phyloP scores from a whole-genome alignment of 371 early-diverging fungal genomes.

The Apophysomyces sp. region DNA sequence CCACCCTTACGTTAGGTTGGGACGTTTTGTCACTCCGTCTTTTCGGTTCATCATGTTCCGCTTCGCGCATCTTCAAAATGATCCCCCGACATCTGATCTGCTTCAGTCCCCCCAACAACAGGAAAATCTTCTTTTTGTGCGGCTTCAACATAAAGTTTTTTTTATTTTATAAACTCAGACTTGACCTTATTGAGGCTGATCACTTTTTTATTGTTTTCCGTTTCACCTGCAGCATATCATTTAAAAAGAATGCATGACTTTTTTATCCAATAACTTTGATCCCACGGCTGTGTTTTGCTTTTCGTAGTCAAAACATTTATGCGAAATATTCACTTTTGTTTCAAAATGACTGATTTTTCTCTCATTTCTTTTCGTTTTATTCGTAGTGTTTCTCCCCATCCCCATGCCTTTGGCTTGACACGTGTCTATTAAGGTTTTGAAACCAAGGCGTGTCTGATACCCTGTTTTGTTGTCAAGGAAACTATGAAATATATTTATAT shows the following conservation, averaged over 20 bases:
- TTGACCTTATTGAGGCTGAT: neutral
- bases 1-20: neutral
- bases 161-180: too few species aligned
- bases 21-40: neutral
- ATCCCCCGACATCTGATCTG: neutral
- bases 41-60: neutral
- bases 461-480: too few species aligned
- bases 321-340: neutral
- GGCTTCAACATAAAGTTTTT: too few species aligned
- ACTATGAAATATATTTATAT: too few species aligned
- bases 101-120: too few species aligned
- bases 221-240: constrained; percentile 2
- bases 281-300: neutral
- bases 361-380: neutral
- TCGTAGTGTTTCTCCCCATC: neutral
- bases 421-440: neutral
- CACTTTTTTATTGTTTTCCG: neutral
- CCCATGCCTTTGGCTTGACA: neutral
- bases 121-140: too few species aligned
- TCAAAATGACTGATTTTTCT: neutral
- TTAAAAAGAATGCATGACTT: neutral
- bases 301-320: neutral
- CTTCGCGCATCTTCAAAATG: neutral
- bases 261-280: neutral
- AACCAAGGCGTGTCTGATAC: too few species aligned